A percentile compares a stretch with the other conserved stretches of the same genome.
phyloP scores from a whole-genome alignment of 2,329 filamentous ascomycete genomes.

The Talaromyces sp. region DNA sequence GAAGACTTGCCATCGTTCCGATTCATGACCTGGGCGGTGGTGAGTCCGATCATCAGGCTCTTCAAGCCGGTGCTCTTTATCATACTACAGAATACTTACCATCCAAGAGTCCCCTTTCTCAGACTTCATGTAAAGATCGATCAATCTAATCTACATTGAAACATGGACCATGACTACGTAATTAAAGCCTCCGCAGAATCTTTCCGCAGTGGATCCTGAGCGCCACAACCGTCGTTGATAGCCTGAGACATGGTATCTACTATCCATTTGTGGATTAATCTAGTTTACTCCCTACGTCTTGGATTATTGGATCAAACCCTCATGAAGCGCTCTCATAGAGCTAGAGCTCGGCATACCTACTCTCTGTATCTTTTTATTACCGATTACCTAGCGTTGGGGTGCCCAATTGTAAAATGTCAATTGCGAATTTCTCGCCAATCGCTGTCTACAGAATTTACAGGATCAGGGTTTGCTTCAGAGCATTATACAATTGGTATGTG shows the following conservation, averaged over 20 bases:
- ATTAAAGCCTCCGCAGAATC: slow-evolving; percentile 8
- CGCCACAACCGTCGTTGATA: not conserved
- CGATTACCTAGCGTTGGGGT: no score
- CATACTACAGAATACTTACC: not conserved
- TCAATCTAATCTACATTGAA: not conserved
- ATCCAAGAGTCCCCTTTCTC: not conserved
- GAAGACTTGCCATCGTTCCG: not conserved
- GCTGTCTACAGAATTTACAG: no score
- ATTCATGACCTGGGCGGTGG: not conserved
- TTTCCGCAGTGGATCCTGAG: slow-evolving; percentile 10
- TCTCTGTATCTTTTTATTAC: not conserved
- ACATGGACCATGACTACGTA: not conserved
- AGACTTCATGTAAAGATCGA: not conserved
- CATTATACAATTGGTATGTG: no score
- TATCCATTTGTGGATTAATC: not conserved
- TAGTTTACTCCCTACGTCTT: no score
- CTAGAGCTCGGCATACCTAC: not conserved
- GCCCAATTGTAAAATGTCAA: no score
- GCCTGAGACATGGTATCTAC: not conserved
- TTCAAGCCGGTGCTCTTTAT: not conserved
- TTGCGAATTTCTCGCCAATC: no score
- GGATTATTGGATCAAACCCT: not conserved
- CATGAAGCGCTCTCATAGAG: no score
- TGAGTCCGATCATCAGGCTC: not conserved
- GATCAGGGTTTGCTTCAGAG: no score